phyloP scores from a whole-genome alignment of 352 stramenopile genomes.

The Pythium myriotylum region DNA sequence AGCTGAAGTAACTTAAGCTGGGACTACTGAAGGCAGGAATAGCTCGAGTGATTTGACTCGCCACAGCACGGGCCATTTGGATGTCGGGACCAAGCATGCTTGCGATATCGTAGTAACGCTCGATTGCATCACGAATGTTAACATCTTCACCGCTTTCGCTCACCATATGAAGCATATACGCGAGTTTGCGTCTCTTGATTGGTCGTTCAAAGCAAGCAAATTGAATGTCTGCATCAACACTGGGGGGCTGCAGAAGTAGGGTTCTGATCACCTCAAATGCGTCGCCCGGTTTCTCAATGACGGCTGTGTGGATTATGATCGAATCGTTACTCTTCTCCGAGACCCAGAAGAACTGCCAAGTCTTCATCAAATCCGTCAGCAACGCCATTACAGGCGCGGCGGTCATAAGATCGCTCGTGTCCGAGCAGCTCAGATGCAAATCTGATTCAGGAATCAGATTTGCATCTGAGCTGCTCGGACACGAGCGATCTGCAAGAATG shows the following conservation, averaged over 20 bases:
- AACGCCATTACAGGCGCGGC: conserved; percentile 44
- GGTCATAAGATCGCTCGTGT: conserved; percentile 42
- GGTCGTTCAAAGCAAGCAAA: conserved; percentile 34
- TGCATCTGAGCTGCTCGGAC: too few species aligned
- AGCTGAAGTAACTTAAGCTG: background rate
- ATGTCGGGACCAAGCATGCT: conserved; percentile 28
- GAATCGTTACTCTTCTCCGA: conserved; percentile 22
- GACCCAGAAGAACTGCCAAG: conserved; percentile 52
- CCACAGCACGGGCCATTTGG: conserved; percentile 28
- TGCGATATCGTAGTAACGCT: conserved; percentile 43
- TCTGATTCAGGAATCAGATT: too few species aligned
- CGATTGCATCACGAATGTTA: conserved; percentile 28
- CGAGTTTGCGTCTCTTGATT: conserved; percentile 45
- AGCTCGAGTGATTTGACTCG: conserved; percentile 19
- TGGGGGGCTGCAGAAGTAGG: conserved; percentile 32
- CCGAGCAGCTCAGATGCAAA: too few species aligned
- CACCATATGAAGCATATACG: conserved; percentile 23
- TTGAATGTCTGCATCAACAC: conserved; percentile 34
- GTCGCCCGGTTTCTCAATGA: conserved; percentile 27
- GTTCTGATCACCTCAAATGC: conserved; percentile 39
- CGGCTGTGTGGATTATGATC: conserved; percentile 30
- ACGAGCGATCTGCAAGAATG: too few species aligned
- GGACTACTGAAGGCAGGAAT: conserved; percentile 26
- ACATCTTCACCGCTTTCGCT: conserved; percentile 27
- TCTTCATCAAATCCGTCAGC: conserved; percentile 39